Evolutionary conservation across 306 rosid genomes (phyloP), one percentile per base, ranked within the genome.

Genomic region (Cucumis hystrix): DNA sequence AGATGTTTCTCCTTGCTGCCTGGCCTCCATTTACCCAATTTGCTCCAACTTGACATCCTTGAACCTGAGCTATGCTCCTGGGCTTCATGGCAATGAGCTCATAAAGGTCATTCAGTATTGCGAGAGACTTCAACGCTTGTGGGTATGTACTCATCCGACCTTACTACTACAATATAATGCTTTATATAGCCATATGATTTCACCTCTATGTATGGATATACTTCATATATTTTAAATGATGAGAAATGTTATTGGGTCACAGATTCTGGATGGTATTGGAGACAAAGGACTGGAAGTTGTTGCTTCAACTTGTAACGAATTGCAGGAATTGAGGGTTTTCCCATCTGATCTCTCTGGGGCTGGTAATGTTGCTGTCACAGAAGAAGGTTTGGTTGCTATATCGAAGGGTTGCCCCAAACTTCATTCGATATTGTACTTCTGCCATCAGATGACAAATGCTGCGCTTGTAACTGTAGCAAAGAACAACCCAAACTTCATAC

Each of bases 381-480:
- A 95, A 79, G 87, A 74, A 49, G 98, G 98, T 35, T 85, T 95
- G 52, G 95, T 95, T 54, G 91, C 96, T 20, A 90, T 95, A 80
- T 92, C 98, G 15, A 43, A 3, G 51, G 97, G 96, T 47, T 95
- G 98, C 82, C 93, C 89, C 13, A 95, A 89, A 87, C 93, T 95
- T 78, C 88, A 92, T 73, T 92, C 98, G 1, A 57, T 95, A 72
- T 88, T 95, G 21, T 95, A 95, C 72, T 90, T 90, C 84, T 95
- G 98, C 82, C 90, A 90, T 83, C 97, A 87, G 87, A 95, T 95
- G 96, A 92, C 98, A 17, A 95, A 95, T 85, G 97, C 97, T 66
- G 98, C 95, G 17, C 98, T 95, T 59, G 86, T 85, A 56, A 83
- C 95, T 0, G 96, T 95, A 23, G 98, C 97, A 0, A 95, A 89